Conservation (phyloP, 352 stramenopile genomes). For the Globisporangium uncinulatum region DNA sequence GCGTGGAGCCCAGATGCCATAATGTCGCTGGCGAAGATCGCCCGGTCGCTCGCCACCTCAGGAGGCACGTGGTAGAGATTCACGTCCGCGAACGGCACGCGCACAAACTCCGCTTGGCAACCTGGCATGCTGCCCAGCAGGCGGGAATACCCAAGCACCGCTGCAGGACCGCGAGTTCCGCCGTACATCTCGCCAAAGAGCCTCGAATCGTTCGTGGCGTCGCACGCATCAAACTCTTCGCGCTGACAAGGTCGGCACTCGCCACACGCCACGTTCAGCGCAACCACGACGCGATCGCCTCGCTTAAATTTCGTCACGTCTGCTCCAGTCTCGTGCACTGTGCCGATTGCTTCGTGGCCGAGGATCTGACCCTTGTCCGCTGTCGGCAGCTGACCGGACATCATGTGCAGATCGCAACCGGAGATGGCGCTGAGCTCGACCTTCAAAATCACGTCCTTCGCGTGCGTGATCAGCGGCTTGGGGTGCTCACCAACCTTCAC, state of each 20-base stretch:
- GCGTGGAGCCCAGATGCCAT: conserved; percentile 31
- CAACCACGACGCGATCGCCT: conserved; percentile 38
- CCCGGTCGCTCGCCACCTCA: conserved; percentile 26
- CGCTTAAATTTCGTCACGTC: conserved; percentile 23
- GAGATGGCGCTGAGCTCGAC: conserved; percentile 32
- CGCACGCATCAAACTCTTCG: conserved; percentile 33
- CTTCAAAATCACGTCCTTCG: conserved; percentile 22
- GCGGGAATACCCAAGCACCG: conserved; percentile 32
- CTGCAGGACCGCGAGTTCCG: conserved; percentile 18
- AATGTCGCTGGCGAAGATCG: conserved; percentile 38
- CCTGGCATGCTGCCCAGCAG: conserved; percentile 33
- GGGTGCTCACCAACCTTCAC: conserved; percentile 20
- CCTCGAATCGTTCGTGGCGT: conserved; percentile 35
- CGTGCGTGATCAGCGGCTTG: conserved; percentile 24
- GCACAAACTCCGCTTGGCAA: conserved; percentile 46
- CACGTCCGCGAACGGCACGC: conserved; percentile 41
- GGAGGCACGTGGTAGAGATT: conserved; percentile 27
- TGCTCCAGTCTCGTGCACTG: conserved; percentile 24
- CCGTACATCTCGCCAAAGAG: conserved; percentile 34
- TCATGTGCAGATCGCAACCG: conserved; percentile 31
- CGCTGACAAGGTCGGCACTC: conserved; percentile 28
- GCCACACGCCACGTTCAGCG: conserved; percentile 34
- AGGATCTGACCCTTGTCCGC: conserved; percentile 31
- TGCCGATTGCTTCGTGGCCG: conserved; percentile 38
- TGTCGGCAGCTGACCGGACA: conserved; percentile 30